phyloP scores from a whole-genome alignment of 148 eudicot genomes.

The Limonium bicolor region DNA sequence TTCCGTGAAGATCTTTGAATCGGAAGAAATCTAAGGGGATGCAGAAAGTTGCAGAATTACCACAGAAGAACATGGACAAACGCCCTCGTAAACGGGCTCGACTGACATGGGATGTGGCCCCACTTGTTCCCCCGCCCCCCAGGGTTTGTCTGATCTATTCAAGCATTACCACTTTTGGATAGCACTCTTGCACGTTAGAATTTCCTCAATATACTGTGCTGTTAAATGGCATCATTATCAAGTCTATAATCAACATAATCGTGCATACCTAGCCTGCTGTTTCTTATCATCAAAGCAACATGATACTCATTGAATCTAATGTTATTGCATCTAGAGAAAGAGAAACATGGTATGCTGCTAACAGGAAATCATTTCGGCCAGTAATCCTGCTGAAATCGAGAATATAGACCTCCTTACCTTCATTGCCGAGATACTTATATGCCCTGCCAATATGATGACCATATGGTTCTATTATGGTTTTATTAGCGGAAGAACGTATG shows the following conservation, averaged over 20 bases:
- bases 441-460: too few species aligned
- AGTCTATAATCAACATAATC: too few species aligned
- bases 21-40: constrained; percentile 33
- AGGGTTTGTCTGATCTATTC: constrained; percentile 19
- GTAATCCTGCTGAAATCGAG: too few species aligned
- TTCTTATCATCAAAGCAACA: background rate
- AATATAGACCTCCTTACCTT: too few species aligned
- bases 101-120: constrained; percentile 42
- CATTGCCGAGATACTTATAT: too few species aligned
- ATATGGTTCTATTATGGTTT: too few species aligned
- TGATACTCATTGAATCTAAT: too few species aligned
- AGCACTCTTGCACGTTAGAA: background rate
- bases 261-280: background rate
- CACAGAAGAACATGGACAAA: constrained; percentile 37
- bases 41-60: constrained; percentile 35
- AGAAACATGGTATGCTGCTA: too few species aligned
- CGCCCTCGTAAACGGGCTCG: constrained; percentile 55
- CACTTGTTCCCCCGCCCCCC: constrained; percentile 22
- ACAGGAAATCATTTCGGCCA: too few species aligned
- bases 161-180: too few species aligned
- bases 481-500: too few species aligned
- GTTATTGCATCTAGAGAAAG: too few species aligned
- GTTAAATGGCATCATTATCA: background rate
- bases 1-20: background rate
- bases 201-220: background rate